Evolutionary conservation across 768 basidiomycete genomes (phyloP).

Genomic region (Russula ochroleuca): DNA sequence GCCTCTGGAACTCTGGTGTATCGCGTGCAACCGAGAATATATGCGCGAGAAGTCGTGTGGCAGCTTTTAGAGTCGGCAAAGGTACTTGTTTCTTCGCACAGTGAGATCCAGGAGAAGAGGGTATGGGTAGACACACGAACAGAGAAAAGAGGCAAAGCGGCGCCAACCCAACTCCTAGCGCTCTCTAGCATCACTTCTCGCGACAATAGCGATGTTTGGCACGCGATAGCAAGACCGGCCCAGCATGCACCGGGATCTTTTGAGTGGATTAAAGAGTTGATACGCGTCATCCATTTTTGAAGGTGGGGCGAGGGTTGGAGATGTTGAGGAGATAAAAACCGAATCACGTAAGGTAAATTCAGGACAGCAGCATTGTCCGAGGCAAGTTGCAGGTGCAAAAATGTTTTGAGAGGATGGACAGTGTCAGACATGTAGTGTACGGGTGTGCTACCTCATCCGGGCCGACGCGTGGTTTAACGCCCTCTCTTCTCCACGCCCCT

Average conservation of each 20-base stretch:
- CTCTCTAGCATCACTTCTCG: conserved; percentile 59
- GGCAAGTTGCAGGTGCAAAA: conserved; percentile 68
- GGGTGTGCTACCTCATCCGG: neutral
- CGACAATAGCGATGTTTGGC: conserved; percentile 58
- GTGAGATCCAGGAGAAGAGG: conserved; percentile 31
- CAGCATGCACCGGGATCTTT: conserved; percentile 74
- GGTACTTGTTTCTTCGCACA: conserved; percentile 63
- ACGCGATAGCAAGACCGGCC: conserved; percentile 74
- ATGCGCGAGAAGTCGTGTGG: conserved; percentile 57
- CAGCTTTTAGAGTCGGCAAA: conserved; percentile 52
- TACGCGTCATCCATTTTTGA: conserved; percentile 70
- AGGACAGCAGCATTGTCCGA: conserved; percentile 59
- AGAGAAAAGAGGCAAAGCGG: conserved; percentile 59
- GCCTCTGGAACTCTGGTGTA: conserved; percentile 77
- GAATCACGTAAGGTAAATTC: conserved; percentile 57
- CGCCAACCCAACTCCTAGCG: conserved; percentile 68
- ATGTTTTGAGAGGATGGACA: conserved; percentile 51
- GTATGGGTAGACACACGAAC: conserved; percentile 46
- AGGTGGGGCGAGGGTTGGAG: conserved; percentile 62
- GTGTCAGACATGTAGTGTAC: conserved; percentile 8
- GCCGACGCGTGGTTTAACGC: conserved; percentile 17
- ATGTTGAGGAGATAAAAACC: conserved; percentile 47
- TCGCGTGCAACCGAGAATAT: conserved; percentile 59
- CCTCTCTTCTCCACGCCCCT: conserved; percentile 56
- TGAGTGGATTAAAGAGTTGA: conserved; percentile 70